Evolutionary conservation across 1,139 yeast genomes (phyloP).

Genomic region (Petasospora rhodanensis): DNA sequence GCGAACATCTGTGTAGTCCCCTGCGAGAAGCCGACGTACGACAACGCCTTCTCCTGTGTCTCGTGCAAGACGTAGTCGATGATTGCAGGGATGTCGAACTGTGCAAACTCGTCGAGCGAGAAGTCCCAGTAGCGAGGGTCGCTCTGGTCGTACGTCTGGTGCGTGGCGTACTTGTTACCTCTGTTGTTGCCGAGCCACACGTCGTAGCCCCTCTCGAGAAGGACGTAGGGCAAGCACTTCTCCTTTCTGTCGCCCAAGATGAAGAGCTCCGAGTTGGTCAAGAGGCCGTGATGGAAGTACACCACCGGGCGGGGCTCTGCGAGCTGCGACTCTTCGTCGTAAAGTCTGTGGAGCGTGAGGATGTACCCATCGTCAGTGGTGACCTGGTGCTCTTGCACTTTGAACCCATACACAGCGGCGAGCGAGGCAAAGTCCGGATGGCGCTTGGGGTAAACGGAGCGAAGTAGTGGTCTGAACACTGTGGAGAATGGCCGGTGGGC

Average conservation of each 20-base stretch:
- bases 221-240: slow-evolving; percentile 60
- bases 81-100: slow-evolving; percentile 76
- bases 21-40: slow-evolving; percentile 78
- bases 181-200: slow-evolving; percentile 90
- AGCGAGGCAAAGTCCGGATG: slow-evolving; percentile 7
- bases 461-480: slow-evolving; percentile 3
- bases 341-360: slow-evolving; percentile 43
- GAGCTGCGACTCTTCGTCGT: slow-evolving; percentile 25
- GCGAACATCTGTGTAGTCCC: slow-evolving; percentile 88
- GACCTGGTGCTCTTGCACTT: slow-evolving; percentile 23
- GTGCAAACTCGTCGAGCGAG: slow-evolving; percentile 79
- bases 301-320: slow-evolving; percentile 41
- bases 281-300: slow-evolving; percentile 80
- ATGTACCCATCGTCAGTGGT: slow-evolving; percentile 47
- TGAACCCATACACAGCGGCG: slow-evolving; percentile 8
- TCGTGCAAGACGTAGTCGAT: slow-evolving; percentile 55
- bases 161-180: slow-evolving; percentile 79
- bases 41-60: slow-evolving; percentile 40
- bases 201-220: slow-evolving; percentile 76
- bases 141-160: slow-evolving; percentile 34
- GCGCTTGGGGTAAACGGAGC: slow-evolving; percentile 6
- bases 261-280: slow-evolving; percentile 85
- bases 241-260: slow-evolving; percentile 46
- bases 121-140: slow-evolving; percentile 72
- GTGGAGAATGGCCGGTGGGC: background rate